Conservation (phyloP, 768 basidiomycete genomes). For the Pilatotrama ljubarskyi region DNA sequence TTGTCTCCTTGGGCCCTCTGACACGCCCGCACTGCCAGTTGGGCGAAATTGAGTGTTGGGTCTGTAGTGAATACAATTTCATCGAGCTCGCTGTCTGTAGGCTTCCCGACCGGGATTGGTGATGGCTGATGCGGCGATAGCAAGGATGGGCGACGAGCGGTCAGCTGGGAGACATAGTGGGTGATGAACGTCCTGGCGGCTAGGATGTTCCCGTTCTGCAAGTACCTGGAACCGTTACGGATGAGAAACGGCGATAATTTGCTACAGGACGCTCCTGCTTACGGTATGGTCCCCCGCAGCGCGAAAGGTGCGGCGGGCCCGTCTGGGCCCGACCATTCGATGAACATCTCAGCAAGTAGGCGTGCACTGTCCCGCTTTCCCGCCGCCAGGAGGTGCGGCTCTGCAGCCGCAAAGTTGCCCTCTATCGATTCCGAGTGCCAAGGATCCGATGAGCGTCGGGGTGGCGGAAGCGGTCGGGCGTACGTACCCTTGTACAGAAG, state of each 20-base stretch:
- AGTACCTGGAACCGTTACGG: constrained; percentile 48
- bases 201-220: constrained; percentile 87
- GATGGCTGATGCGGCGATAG: constrained; percentile 41
- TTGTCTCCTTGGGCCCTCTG: constrained; percentile 83
- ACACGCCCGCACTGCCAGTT: constrained; percentile 85
- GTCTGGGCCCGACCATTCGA: constrained; percentile 69
- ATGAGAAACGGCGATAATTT: neutral
- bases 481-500: constrained; percentile 76
- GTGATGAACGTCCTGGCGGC: constrained; percentile 90
- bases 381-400: constrained; percentile 79
- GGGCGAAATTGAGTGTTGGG: constrained; percentile 81
- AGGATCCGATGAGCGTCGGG: constrained; percentile 7
- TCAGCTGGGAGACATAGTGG: constrained; percentile 69
- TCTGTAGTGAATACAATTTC: constrained; percentile 79
- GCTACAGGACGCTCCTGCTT: constrained; percentile 31
- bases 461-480: neutral
- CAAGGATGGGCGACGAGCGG: constrained; percentile 45
- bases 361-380: constrained; percentile 90
- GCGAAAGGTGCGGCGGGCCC: constrained; percentile 72
- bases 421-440: constrained; percentile 46
- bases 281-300: constrained; percentile 85
- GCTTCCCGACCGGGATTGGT: constrained; percentile 50
- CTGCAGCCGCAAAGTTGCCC: constrained; percentile 70
- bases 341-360: constrained; percentile 82
- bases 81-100: constrained; percentile 39